A percentile compares a stretch with the other conserved stretches of the same genome.
These are phyloP conservation scores for Candida argentea DNA, from an alignment of 805 yeast genomes.

Conservation along the genomic window DNA sequence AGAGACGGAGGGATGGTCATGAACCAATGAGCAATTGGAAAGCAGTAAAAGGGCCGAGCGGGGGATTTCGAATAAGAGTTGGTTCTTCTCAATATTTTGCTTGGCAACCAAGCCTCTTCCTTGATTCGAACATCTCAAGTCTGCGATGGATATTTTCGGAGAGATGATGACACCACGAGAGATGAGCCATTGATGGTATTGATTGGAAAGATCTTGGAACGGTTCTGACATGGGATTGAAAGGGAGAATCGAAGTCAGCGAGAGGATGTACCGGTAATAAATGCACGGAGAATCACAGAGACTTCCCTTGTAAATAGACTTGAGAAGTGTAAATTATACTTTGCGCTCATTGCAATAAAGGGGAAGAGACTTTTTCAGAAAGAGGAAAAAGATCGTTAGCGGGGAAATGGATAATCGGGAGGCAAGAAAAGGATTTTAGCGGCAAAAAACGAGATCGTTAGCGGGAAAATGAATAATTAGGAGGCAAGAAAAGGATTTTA, in stretches of 20 bases:
- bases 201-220: constrained; percentile 9
- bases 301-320: too few relatives aligned
- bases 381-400: too few relatives aligned
- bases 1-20: constrained; percentile 18
- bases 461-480: too few relatives aligned
- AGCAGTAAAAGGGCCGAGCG: constrained; percentile 45
- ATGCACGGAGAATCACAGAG: neutral
- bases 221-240: constrained; percentile 12
- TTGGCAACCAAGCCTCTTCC: constrained; percentile 74
- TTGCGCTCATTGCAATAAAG: too few relatives aligned
- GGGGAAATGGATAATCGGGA: too few relatives aligned
- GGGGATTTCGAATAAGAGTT: constrained; percentile 62
- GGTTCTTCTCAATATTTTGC: constrained; percentile 51
- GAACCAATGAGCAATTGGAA: constrained; percentile 40
- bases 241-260: neutral
- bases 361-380: too few relatives aligned
- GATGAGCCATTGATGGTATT: too few relatives aligned
- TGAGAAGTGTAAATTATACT: too few relatives aligned
- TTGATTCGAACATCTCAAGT: constrained; percentile 46
- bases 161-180: constrained; percentile 35
- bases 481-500: too few relatives aligned
- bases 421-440: too few relatives aligned
- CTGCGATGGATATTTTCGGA: constrained; percentile 48
- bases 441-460: too few relatives aligned
- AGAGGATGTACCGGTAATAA: neutral